phyloP scores from a whole-genome alignment of 257 asterid species.

The Scutellaria baicalensis region DNA sequence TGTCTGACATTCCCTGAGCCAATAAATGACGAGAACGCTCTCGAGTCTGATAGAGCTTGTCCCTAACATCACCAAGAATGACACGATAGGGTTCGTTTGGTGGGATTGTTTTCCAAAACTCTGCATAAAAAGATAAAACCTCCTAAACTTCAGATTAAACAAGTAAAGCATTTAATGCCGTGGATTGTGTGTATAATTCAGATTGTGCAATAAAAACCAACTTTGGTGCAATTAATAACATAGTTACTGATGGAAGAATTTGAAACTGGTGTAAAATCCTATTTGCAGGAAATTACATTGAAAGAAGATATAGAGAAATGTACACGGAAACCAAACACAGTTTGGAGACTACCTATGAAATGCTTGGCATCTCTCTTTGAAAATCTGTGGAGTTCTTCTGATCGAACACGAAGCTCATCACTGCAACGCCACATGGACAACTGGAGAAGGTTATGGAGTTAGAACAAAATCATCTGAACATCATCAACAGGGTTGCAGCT shows the following conservation, averaged over 20 bases:
- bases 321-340: not conserved
- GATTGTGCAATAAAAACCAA: too few relatives aligned
- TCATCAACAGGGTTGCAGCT: too few relatives aligned
- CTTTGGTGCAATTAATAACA: not conserved
- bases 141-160: too few relatives aligned
- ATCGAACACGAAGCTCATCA: constrained; percentile 47
- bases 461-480: not conserved
- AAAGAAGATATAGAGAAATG: not conserved
- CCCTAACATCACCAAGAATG: constrained; percentile 62
- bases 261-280: too few relatives aligned
- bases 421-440: constrained; percentile 67
- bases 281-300: too few relatives aligned
- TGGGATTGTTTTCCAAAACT: constrained; percentile 57
- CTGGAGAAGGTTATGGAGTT: constrained; percentile 21
- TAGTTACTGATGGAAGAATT: not conserved
- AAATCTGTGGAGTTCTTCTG: constrained; percentile 40
- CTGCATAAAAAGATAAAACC: constrained; percentile 16
- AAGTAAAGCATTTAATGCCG: too few relatives aligned
- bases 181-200: too few relatives aligned
- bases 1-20: constrained; percentile 39
- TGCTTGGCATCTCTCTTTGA: constrained; percentile 51
- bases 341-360: constrained; percentile 39
- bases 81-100: constrained; percentile 57
- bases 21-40: constrained; percentile 58
- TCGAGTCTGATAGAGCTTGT: constrained; percentile 50